Conservation (phyloP, 208 protist species). For the Lotmaria passim region DNA sequence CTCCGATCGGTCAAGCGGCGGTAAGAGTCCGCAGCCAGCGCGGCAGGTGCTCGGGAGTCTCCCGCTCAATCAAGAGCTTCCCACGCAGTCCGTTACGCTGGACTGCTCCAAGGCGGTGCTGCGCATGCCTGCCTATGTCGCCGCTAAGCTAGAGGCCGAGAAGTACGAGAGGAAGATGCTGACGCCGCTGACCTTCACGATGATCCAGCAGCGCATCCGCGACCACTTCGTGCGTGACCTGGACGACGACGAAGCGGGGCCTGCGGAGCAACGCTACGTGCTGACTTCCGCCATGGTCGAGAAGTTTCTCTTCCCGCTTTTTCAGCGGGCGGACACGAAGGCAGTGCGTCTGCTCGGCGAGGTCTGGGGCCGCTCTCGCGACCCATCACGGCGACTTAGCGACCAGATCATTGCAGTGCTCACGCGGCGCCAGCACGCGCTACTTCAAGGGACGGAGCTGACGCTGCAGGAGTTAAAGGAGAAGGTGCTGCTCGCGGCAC, state of each 20-base stretch:
- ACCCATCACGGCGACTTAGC: constrained; percentile 41
- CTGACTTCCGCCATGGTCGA: constrained; percentile 32
- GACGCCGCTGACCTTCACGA: constrained; percentile 28
- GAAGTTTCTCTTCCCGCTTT: constrained; percentile 26
- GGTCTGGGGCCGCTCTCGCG: constrained; percentile 30
- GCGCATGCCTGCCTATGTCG: constrained; percentile 23
- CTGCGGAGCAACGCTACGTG: constrained; percentile 21
- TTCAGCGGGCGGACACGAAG: constrained; percentile 29
- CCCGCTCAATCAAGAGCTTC: constrained; percentile 17
- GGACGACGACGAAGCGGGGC: constrained; percentile 32
- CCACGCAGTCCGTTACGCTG: constrained; percentile 6
- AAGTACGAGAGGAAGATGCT: constrained; percentile 5
- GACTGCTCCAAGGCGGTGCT: constrained; percentile 35
- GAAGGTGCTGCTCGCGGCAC: constrained; percentile 50
- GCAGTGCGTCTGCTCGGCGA: constrained; percentile 27
- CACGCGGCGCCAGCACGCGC: constrained; percentile 41
- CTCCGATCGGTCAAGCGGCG: not conserved
- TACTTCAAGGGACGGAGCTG: constrained; percentile 53
- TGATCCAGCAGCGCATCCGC: constrained; percentile 41
- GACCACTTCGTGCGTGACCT: constrained; percentile 40
- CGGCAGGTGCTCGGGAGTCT: constrained; percentile 18
- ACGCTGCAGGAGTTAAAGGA: constrained; percentile 62
- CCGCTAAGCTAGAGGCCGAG: constrained; percentile 15
- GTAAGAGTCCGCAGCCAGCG: constrained; percentile 1
- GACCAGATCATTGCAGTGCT: constrained; percentile 55